phyloP scores from a whole-genome alignment of 345 rosid genomes.

The Eucalyptus curtisii region DNA sequence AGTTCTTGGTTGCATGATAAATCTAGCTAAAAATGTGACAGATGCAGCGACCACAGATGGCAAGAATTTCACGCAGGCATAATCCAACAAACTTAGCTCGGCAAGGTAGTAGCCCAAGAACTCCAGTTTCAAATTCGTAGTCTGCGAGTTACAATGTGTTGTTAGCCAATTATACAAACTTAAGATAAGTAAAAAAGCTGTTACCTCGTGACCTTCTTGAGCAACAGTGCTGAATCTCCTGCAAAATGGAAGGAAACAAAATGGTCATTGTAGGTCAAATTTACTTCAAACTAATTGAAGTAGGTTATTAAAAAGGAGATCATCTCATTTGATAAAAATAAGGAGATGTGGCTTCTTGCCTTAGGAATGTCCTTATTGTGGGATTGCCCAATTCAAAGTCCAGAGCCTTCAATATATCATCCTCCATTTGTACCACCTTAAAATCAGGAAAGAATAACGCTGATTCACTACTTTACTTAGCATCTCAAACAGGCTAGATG shows the following conservation, averaged over 20 bases:
- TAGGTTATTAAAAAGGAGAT: neutral
- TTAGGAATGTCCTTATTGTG: slow-evolving; percentile 46
- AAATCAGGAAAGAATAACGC: neutral
- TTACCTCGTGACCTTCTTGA: slow-evolving; percentile 50
- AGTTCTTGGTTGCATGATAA: slow-evolving; percentile 28
- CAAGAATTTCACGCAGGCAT: slow-evolving; percentile 43
- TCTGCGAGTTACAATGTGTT: slow-evolving; percentile 9
- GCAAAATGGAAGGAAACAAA: neutral
- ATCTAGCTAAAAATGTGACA: slow-evolving; percentile 55
- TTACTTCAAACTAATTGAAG: neutral
- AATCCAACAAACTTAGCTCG: slow-evolving; percentile 70
- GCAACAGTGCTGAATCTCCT: slow-evolving; percentile 50
- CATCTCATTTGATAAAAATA: neutral
- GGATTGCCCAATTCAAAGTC: slow-evolving; percentile 69
- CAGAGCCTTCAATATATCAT: slow-evolving; percentile 45
- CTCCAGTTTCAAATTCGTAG: slow-evolving; percentile 42
- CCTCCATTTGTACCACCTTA: slow-evolving; percentile 75
- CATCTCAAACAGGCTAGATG: neutral
- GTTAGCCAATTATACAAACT: neutral
- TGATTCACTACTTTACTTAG: neutral
- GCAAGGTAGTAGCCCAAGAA: slow-evolving; percentile 70
- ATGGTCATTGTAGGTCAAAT: neutral
- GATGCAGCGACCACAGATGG: slow-evolving; percentile 76
- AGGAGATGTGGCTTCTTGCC: slow-evolving; percentile 9
- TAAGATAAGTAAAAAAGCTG: neutral